These are phyloP conservation scores for Solanum piurae DNA, from an alignment of 257 asterid species.

Conservation along the genomic window DNA sequence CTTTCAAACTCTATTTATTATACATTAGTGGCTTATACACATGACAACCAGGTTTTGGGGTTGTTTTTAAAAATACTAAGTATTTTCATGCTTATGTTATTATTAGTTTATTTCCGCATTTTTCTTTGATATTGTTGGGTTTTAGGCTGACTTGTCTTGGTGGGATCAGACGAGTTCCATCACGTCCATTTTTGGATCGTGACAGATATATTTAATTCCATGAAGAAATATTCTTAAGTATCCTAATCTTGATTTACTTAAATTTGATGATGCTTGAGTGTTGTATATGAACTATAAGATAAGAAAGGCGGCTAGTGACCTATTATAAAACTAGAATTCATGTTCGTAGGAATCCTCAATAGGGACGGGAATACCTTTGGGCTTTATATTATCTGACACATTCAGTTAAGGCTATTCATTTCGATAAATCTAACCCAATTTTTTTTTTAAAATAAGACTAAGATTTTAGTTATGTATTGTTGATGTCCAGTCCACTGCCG, in stretches of 20 bases:
- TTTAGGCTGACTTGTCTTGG: background rate
- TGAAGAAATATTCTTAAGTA: background rate
- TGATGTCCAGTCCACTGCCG: too few relatives aligned
- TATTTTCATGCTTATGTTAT: background rate
- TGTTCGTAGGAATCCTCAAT: background rate
- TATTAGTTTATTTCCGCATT: too few relatives aligned
- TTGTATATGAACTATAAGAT: background rate
- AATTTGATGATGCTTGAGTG: background rate
- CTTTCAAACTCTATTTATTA: background rate
- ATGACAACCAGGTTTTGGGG: background rate
- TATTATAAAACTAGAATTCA: background rate
- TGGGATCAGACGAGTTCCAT: background rate
- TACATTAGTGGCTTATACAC: background rate
- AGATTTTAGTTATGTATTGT: background rate
- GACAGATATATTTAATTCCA: background rate
- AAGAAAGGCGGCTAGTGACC: background rate
- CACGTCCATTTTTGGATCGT: background rate
- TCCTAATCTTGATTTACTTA: background rate
- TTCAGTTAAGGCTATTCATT: background rate
- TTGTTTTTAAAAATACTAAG: too few relatives aligned
- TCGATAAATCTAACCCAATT: background rate
- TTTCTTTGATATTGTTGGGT: background rate
- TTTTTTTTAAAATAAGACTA: background rate
- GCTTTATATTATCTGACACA: background rate
- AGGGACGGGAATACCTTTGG: background rate